These are phyloP conservation scores for Amorphotheca resinae DNA, from an alignment of 495 filamentous ascomycete species.

Conservation along the genomic window DNA sequence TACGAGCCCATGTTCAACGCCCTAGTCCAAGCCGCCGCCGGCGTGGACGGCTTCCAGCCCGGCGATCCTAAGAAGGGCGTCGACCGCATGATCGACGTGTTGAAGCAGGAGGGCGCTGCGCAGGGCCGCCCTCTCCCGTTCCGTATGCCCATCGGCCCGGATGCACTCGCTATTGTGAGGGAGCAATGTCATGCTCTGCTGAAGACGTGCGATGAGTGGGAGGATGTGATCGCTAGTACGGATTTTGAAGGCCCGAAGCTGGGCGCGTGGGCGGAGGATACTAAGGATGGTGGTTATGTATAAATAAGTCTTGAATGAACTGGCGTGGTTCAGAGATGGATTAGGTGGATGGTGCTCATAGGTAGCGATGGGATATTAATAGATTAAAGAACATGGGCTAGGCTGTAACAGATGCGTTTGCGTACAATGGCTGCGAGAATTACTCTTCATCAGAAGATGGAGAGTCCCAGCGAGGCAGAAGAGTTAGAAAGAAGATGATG, in stretches of 20 bases:
- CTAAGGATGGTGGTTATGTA: no score
- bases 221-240: constrained; percentile 24
- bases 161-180: constrained; percentile 26
- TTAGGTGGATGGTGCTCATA: no score
- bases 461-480: no score
- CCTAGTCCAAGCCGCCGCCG: neutral
- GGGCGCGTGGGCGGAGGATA: neutral
- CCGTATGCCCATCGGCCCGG: constrained; percentile 31
- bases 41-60: constrained; percentile 24
- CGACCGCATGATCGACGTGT: constrained; percentile 32
- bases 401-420: no score
- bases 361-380: no score
- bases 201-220: constrained; percentile 29
- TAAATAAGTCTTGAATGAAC: no score
- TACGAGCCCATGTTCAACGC: neutral
- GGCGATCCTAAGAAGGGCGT: constrained; percentile 36
- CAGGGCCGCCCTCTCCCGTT: constrained; percentile 27
- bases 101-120: constrained; percentile 18
- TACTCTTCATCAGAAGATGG: no score
- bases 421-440: no score
- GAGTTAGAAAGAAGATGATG: no score
- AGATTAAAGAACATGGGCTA: no score
- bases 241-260: constrained; percentile 19
- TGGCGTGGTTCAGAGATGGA: no score
- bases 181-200: constrained; percentile 23